Conservation (phyloP, 2,329 filamentous ascomycete species). For the Colletotrichum camelliae region DNA sequence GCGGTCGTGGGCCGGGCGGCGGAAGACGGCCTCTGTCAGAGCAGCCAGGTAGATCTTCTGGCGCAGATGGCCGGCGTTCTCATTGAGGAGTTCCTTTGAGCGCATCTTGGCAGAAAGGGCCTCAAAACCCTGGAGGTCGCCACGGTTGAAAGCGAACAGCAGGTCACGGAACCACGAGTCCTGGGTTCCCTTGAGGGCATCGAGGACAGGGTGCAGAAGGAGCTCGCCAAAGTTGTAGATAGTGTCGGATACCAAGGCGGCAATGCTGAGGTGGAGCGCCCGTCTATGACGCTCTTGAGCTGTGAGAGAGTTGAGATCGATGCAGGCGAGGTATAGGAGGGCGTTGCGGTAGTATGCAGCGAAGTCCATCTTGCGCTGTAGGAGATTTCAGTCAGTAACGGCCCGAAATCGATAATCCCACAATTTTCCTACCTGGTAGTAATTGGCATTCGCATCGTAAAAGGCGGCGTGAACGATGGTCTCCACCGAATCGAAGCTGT, state of each 20-base stretch:
- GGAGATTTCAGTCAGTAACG: slow-evolving; percentile 38
- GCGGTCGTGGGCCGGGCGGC: slow-evolving; percentile 91
- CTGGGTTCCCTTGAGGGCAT: slow-evolving; percentile 74
- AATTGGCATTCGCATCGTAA: slow-evolving; percentile 93
- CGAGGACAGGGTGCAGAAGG: slow-evolving; percentile 94
- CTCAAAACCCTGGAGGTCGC: slow-evolving; percentile 88
- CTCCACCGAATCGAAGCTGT: slow-evolving; percentile 93
- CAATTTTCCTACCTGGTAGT: slow-evolving; percentile 74
- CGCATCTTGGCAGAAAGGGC: slow-evolving; percentile 80
- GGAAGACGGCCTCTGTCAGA: slow-evolving; percentile 95
- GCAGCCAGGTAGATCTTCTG: slow-evolving; percentile 98
- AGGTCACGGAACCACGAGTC: slow-evolving; percentile 92
- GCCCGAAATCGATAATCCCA: not conserved
- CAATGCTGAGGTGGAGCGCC: slow-evolving; percentile 91
- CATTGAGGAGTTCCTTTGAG: slow-evolving; percentile 78
- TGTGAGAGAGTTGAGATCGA: slow-evolving; percentile 79
- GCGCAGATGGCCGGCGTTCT: slow-evolving; percentile 84
- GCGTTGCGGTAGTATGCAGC: slow-evolving; percentile 97
- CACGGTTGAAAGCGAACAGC: slow-evolving; percentile 97
- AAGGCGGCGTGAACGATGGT: slow-evolving; percentile 95
- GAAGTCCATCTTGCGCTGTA: slow-evolving; percentile 80
- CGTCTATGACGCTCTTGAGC: slow-evolving; percentile 78
- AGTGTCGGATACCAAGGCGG: slow-evolving; percentile 88
- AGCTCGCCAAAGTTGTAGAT: slow-evolving; percentile 99
- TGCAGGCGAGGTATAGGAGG: slow-evolving; percentile 95